Conservation (phyloP, 257 asterid species). For the Solanum chiquidenum region DNA sequence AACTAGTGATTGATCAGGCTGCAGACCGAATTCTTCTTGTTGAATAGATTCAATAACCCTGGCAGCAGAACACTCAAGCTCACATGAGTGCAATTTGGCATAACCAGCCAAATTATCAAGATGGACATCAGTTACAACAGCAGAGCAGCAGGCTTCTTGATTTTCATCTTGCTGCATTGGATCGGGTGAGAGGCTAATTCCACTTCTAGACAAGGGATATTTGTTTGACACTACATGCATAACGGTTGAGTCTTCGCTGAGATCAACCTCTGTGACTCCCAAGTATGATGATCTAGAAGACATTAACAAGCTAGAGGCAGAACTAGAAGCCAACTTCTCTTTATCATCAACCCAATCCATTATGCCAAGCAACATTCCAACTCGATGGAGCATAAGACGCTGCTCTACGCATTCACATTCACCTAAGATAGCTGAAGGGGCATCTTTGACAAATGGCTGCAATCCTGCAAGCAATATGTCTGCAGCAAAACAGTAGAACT, state of each 20-base stretch:
- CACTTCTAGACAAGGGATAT: conserved; percentile 10
- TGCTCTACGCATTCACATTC: conserved; percentile 55
- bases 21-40: conserved; percentile 80
- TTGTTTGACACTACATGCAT: conserved; percentile 5
- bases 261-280: conserved; percentile 12
- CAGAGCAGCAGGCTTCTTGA: conserved; percentile 8
- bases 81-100: background rate
- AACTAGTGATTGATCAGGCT: conserved; percentile 37
- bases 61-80: conserved; percentile 22
- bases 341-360: conserved; percentile 78
- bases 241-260: conserved; percentile 11
- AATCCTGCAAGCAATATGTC: conserved; percentile 70
- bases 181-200: conserved; percentile 11
- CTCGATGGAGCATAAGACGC: conserved; percentile 80
- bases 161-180: conserved; percentile 8
- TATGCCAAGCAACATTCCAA: conserved; percentile 77
- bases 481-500: conserved; percentile 73
- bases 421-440: conserved; percentile 53
- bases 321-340: conserved; percentile 31
- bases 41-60: conserved; percentile 58
- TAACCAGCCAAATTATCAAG: conserved; percentile 8
- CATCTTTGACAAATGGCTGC: conserved; percentile 59
- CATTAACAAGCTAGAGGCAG: conserved; percentile 11
- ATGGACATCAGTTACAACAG: conserved; percentile 14
- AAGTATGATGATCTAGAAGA: conserved; percentile 28